Evolutionary conservation across 164 flowering plant genomes (phyloP).

Genomic region (Macadamia integrifolia): DNA sequence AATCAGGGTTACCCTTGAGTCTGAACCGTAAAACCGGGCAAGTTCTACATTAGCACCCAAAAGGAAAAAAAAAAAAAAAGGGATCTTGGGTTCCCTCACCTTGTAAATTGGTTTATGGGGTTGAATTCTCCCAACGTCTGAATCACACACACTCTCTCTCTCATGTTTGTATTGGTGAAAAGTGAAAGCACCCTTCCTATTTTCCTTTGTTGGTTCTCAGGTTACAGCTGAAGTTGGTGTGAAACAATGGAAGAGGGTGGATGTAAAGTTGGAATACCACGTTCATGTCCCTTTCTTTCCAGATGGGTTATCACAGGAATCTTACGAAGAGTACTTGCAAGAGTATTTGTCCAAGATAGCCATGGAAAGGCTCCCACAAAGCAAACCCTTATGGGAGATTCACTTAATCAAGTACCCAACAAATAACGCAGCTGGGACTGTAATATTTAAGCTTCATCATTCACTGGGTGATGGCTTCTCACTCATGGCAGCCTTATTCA

Average conservation of each 20-base stretch:
- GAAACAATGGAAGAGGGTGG: conserved; percentile 51
- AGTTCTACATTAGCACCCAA: no score
- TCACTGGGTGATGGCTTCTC: conserved; percentile 74
- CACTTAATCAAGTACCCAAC: conserved; percentile 57
- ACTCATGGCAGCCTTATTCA: conserved; percentile 57
- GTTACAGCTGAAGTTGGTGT: conserved; percentile 37
- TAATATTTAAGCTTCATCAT: conserved; percentile 60
- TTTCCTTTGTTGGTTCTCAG: conserved; percentile 12
- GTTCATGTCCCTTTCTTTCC: conserved; percentile 37
- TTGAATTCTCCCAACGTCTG: no score
- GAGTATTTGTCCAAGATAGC: conserved; percentile 39
- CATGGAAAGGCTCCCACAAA: conserved; percentile 32
- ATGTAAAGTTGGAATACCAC: conserved; percentile 47
- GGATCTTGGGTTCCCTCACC: no score
- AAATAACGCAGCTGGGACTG: conserved; percentile 34
- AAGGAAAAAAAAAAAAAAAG: no score
- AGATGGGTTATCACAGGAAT: conserved; percentile 24
- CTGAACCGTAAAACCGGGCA: no score
- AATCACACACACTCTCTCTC: no score
- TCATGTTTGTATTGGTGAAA: no score
- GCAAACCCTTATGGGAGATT: conserved; percentile 57
- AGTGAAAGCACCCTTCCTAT: no score
- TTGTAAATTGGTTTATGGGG: no score
- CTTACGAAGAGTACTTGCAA: conserved; percentile 29
- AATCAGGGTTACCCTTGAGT: no score